phyloP scores from a whole-genome alignment of 257 asterid species.

The Solanum verrucosum region DNA sequence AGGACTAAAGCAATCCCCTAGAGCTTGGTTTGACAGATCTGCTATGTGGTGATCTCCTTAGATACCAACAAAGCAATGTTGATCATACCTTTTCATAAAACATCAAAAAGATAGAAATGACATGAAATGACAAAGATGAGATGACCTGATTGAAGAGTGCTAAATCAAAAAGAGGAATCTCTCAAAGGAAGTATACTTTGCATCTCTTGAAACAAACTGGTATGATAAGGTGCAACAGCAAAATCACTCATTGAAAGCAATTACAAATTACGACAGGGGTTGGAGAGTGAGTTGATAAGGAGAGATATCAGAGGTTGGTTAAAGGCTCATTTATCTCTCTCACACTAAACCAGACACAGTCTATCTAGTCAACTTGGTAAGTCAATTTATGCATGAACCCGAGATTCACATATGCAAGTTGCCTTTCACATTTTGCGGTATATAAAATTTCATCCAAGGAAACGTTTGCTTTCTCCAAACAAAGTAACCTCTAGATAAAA shows the following conservation, averaged over 20 bases:
- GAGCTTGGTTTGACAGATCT: background rate
- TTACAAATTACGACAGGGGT: background rate
- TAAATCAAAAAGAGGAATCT: background rate
- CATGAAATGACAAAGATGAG: background rate
- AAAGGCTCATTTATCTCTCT: background rate
- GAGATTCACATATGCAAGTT: background rate
- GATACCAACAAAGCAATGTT: background rate
- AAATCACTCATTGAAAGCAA: background rate
- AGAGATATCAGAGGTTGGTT: background rate
- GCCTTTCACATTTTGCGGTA: background rate
- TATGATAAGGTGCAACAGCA: background rate
- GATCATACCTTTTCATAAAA: background rate
- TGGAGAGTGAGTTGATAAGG: background rate
- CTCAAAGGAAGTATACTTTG: background rate
- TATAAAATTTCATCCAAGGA: background rate
- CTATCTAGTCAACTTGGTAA: background rate
- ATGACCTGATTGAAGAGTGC: background rate
- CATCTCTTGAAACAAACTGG: background rate
- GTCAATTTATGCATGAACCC: background rate
- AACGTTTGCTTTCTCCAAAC: background rate
- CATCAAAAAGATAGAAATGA: background rate
- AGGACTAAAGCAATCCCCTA: background rate
- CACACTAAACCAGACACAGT: background rate
- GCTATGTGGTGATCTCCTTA: background rate
- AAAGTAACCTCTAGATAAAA: background rate